A percentile compares a stretch with the other conserved stretches of the same genome.
Conservation (phyloP, 169 alveolate species). For the Plasmodium billcollinsi region DNA sequence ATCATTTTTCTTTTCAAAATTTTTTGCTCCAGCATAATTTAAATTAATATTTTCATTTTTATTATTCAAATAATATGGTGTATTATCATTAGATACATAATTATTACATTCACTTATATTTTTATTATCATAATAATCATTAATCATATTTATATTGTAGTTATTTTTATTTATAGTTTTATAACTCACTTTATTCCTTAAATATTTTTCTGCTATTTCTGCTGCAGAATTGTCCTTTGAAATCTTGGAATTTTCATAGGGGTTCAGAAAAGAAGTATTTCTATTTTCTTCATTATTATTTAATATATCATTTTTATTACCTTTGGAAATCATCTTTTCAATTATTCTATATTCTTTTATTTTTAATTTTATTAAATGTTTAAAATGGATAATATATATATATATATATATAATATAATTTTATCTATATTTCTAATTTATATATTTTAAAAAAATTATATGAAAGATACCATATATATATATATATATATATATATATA, state of each 20-base stretch:
- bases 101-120: constrained; percentile 4
- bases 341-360: background rate
- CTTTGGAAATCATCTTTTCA: constrained; percentile 29
- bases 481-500: background rate
- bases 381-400: background rate
- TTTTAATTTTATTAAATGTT: background rate
- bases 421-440: background rate
- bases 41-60: constrained; percentile 4
- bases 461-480: background rate
- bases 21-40: constrained; percentile 5
- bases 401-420: background rate
- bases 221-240: constrained; percentile 66
- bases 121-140: constrained; percentile 10
- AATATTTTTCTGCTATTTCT: constrained; percentile 74
- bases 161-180: constrained; percentile 24
- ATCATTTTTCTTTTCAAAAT: constrained; percentile 22
- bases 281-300: constrained; percentile 9
- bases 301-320: background rate
- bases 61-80: constrained; percentile 9
- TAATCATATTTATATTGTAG: constrained; percentile 12
- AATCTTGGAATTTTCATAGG: constrained; percentile 39
- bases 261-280: constrained; percentile 9
- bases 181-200: constrained; percentile 66
- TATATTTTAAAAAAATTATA: too few relatives aligned
- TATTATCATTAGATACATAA: background rate